These are phyloP conservation scores for Leishmania turanica DNA, from an alignment of 208 protist genomes.

Conservation along the genomic window DNA sequence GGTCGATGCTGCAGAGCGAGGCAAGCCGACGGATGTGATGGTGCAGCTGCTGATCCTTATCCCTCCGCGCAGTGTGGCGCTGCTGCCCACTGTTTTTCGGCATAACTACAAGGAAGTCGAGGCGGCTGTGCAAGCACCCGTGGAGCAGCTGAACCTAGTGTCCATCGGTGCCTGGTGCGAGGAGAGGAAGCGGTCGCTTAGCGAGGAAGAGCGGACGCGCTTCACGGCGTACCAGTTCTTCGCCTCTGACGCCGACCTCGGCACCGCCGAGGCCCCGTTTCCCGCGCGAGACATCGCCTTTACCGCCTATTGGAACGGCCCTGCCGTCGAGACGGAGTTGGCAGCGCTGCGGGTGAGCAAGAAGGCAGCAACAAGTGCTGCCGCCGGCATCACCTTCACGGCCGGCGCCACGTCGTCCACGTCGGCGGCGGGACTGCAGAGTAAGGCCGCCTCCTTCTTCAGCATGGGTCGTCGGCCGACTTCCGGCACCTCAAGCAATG, in stretches of 20 bases:
- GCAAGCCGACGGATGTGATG: conserved; percentile 73
- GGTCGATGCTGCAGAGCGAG: conserved; percentile 27
- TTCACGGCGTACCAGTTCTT: conserved; percentile 76
- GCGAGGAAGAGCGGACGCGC: conserved; percentile 76
- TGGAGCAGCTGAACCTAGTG: conserved; percentile 75
- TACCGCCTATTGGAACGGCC: conserved; percentile 59
- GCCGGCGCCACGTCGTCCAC: conserved; percentile 5
- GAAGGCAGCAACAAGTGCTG: background rate
- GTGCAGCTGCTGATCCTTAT: conserved; percentile 84
- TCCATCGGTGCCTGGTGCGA: conserved; percentile 72
- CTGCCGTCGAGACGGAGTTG: conserved; percentile 32
- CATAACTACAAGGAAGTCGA: conserved; percentile 71
- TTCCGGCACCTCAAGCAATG: conserved; percentile 8
- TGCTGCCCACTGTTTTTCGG: conserved; percentile 68
- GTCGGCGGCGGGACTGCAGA: conserved; percentile 20
- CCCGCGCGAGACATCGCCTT: conserved; percentile 65
- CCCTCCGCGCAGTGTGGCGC: conserved; percentile 50
- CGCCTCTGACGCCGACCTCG: conserved; percentile 31
- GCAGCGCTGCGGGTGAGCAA: conserved; percentile 13
- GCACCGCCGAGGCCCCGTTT: conserved; percentile 22
- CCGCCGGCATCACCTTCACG: background rate
- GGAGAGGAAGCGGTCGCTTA: conserved; percentile 59
- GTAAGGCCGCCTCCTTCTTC: conserved; percentile 70
- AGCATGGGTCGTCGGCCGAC: conserved; percentile 17
- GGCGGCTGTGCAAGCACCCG: conserved; percentile 56